These are phyloP conservation scores for Leptographium lundbergii DNA, from an alignment of 2,329 filamentous ascomycete genomes.

Conservation along the genomic window DNA sequence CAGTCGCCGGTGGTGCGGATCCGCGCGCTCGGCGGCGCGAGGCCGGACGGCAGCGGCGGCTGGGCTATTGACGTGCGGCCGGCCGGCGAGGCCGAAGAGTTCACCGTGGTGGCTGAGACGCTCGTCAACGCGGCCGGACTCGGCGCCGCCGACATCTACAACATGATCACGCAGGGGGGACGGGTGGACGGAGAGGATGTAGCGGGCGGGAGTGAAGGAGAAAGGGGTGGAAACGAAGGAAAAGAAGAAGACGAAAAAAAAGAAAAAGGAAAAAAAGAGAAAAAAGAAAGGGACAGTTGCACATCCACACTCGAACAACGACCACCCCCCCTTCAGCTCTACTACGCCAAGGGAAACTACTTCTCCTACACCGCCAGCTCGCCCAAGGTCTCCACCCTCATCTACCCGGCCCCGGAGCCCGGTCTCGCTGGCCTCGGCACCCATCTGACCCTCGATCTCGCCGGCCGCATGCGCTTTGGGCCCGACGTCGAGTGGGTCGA, in stretches of 20 bases:
- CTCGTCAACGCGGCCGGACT: conserved; percentile 82
- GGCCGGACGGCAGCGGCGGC: conserved; percentile 36
- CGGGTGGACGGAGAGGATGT: too few relatives aligned
- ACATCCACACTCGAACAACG: too few relatives aligned
- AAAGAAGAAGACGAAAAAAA: background rate
- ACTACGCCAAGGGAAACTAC: conserved; percentile 91
- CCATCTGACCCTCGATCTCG: conserved; percentile 83
- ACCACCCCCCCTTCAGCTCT: conserved; percentile 35
- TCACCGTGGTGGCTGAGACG: conserved; percentile 52
- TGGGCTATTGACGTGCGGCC: conserved; percentile 52
- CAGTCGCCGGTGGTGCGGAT: conserved; percentile 52
- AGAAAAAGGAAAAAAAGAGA: too few relatives aligned
- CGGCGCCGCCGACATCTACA: conserved; percentile 62
- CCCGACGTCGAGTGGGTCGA: conserved; percentile 93
- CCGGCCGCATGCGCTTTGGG: conserved; percentile 75
- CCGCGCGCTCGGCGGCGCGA: conserved; percentile 26
- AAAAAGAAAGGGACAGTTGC: too few relatives aligned
- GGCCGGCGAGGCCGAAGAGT: background rate
- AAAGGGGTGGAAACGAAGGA: background rate
- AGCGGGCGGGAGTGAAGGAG: rapidly evolving
- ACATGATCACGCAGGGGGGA: conserved; percentile 55
- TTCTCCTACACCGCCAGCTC: conserved; percentile 63
- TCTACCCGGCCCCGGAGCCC: conserved; percentile 79
- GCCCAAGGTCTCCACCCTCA: conserved; percentile 55
- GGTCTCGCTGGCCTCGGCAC: conserved; percentile 80